Evolutionary conservation across 2,329 filamentous ascomycete genomes (phyloP).

Genomic region (Laburnicola sp.): DNA sequence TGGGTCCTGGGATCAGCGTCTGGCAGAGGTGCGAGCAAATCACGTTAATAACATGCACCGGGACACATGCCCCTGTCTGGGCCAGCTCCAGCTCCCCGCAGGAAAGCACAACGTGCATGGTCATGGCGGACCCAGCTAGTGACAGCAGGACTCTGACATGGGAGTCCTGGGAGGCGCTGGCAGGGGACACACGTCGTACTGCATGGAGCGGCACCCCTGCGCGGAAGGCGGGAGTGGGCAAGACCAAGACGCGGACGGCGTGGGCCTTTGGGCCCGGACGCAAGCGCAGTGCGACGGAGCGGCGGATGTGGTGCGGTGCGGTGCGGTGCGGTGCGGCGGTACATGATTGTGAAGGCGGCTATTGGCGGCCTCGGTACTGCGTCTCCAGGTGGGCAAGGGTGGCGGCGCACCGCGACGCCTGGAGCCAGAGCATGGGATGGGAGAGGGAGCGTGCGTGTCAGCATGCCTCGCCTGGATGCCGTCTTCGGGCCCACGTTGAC

Average conservation of each 20-base stretch:
- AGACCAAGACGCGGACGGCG: constrained; percentile 18
- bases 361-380: constrained; percentile 18
- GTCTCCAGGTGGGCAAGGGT: too few relatives aligned
- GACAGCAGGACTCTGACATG: constrained; percentile 1
- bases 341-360: constrained; percentile 21
- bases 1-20: not conserved
- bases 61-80: constrained; percentile 6
- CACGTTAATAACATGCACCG: constrained; percentile 7
- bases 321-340: constrained; percentile 1
- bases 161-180: constrained; percentile 19
- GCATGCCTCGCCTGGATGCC: too few relatives aligned
- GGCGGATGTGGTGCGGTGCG: too few relatives aligned
- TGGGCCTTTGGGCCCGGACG: constrained; percentile 20
- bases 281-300: constrained; percentile 27
- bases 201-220: constrained; percentile 30
- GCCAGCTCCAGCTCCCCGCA: constrained; percentile 5
- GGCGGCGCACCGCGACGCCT: too few relatives aligned
- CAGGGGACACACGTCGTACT: constrained; percentile 27
- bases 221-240: constrained; percentile 41
- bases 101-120: constrained; percentile 8
- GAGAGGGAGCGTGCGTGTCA: not conserved
- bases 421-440: not conserved
- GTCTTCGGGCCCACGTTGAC: too few relatives aligned
- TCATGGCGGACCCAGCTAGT: constrained; percentile 4
- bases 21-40: constrained; percentile 5